A percentile compares a stretch with the other conserved stretches of the same genome.
Evolutionary conservation across 2,329 filamentous ascomycete species (phyloP).

Genomic region (Fusarium duplospermum): DNA sequence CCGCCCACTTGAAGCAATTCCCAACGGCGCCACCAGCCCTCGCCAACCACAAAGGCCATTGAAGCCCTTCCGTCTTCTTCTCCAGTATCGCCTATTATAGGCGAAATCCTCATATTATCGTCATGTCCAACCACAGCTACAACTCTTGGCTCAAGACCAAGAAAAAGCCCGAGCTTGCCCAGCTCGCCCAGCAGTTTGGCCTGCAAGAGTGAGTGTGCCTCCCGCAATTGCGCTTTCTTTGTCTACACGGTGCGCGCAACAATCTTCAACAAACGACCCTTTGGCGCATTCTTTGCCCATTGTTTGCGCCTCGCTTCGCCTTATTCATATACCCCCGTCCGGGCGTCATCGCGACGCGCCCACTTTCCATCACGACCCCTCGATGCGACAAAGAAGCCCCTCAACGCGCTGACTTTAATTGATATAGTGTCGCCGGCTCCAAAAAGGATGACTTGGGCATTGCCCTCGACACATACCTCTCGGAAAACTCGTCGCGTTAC

Average conservation of each 20-base stretch:
- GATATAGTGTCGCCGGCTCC: constrained; percentile 71
- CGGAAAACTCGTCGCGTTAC: constrained; percentile 74
- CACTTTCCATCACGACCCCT: constrained; percentile 18
- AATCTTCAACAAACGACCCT: background rate
- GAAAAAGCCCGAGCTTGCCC: constrained; percentile 83
- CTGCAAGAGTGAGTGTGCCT: constrained; percentile 73
- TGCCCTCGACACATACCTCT: constrained; percentile 78
- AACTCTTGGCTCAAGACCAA: constrained; percentile 83
- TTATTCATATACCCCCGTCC: constrained; percentile 11
- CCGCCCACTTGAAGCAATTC: background rate
- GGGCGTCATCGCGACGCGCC: constrained; percentile 37
- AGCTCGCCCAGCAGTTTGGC: constrained; percentile 77
- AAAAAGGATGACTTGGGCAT: constrained; percentile 85
- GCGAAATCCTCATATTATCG: constrained; percentile 43
- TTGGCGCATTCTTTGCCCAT: constrained; percentile 17
- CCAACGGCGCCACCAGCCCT: background rate
- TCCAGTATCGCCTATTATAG: constrained; percentile 21
- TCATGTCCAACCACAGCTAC: constrained; percentile 48
- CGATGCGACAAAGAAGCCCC: constrained; percentile 5
- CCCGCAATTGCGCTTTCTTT: background rate
- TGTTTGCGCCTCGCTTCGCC: constrained; percentile 27
- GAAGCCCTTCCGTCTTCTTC: background rate
- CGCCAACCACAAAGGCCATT: background rate
- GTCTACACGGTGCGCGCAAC: background rate
- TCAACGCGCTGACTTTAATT: constrained; percentile 32